Percentiles rank a stretch among this genome's conserved stretches.
Conservation (phyloP, 345 rosid genomes). For the Lagerstroemia speciosa region DNA sequence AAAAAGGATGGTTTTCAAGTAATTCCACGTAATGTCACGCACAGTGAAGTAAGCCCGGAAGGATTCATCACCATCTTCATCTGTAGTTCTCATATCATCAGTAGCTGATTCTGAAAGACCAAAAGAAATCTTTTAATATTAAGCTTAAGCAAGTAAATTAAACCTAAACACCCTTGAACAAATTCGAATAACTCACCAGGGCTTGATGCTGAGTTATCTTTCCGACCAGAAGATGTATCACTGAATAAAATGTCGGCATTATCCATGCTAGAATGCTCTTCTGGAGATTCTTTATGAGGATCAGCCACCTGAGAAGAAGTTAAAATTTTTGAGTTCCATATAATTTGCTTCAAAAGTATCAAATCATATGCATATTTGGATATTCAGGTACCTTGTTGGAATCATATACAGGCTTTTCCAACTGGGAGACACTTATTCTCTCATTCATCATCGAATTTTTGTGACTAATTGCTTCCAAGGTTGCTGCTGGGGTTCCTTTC, state of each 20-base stretch:
- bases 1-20: neutral
- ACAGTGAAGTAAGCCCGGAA: constrained; percentile 41
- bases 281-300: constrained; percentile 17
- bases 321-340: neutral
- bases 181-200: constrained; percentile 29
- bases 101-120: constrained; percentile 28
- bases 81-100: constrained; percentile 17
- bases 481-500: constrained; percentile 14
- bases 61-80: constrained; percentile 45
- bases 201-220: constrained; percentile 29
- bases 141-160: neutral
- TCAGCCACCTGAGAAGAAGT: constrained; percentile 23
- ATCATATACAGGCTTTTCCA: constrained; percentile 1
- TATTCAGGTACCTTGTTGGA: neutral
- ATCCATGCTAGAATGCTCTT: constrained; percentile 16
- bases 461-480: constrained; percentile 16
- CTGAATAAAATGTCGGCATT: constrained; percentile 14
- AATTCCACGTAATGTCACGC: neutral
- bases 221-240: constrained; percentile 22
- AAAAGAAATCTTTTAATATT: constrained; percentile 1
- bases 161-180: neutral
- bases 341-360: neutral
- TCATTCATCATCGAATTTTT: constrained; percentile 10
- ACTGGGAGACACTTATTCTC: constrained; percentile 20
- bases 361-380: neutral